A percentile compares a stretch with the other conserved stretches of the same genome.
These are phyloP conservation scores for Nicotiana sylvestris DNA, from an alignment of 257 asterid species.

Conservation along the genomic window DNA sequence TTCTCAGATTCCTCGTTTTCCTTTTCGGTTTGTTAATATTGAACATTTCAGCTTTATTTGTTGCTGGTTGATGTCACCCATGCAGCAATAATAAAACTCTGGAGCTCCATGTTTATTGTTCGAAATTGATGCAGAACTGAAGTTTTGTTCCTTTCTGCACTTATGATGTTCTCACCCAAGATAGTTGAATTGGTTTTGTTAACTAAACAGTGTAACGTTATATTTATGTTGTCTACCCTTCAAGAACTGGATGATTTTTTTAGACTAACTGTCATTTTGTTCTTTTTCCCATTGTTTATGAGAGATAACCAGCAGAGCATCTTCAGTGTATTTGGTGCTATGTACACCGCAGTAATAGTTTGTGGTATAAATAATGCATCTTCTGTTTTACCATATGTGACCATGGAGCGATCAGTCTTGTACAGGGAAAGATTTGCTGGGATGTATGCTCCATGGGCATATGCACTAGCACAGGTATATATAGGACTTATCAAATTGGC, in stretches of 20 bases:
- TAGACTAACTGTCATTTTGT: background rate
- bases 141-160: background rate
- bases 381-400: conserved; percentile 37
- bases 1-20: background rate
- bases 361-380: conserved; percentile 43
- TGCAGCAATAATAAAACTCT: background rate
- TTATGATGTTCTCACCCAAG: background rate
- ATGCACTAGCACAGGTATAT: conserved; percentile 45
- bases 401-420: conserved; percentile 37
- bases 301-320: conserved; percentile 45
- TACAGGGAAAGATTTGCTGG: conserved; percentile 47
- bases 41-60: background rate
- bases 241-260: background rate
- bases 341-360: conserved; percentile 32
- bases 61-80: background rate
- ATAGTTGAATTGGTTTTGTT: background rate
- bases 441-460: conserved; percentile 47
- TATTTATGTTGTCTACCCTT: too few relatives aligned
- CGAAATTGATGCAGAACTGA: background rate
- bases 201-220: too few relatives aligned
- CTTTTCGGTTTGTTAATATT: background rate
- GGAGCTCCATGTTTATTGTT: background rate
- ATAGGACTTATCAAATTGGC: background rate
- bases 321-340: conserved; percentile 39
- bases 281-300: background rate